Base-by-base conservation (phyloP, 2,329 filamentous ascomycete genomes). In the Colletotrichum shisoi region DNA sequence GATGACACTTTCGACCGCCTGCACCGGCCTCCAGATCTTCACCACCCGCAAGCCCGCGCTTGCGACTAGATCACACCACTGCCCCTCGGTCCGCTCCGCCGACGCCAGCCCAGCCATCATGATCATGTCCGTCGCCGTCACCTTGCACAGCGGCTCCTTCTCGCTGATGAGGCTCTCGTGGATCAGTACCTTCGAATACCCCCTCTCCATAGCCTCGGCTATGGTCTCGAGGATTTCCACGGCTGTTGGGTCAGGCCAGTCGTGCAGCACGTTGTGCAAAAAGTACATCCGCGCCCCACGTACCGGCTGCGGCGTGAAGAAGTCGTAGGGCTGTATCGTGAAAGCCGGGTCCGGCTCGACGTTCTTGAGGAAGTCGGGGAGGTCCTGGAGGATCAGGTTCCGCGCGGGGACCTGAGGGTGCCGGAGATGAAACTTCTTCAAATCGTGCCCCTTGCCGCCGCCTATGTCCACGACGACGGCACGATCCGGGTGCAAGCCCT, bases 301-400 rank as follows among this genome's bases (percentile, higher is more conserved):
- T 8, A 82, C 68, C 0, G 78, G 79, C 59, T 82, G 79, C 5
- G 76, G 73, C 0, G 73, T 76, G 62, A 81, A 78, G 67, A 80
- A 78, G 59, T 81, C 76, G 63, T 81, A 74, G 2, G 71, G 68
- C 58, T 73, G 71, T 3, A 72, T 68, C 4, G 71, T 69, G 53
- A 81, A 76, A 0, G 72, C 71, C 31, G 69, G 59, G 15, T 72
- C 48, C 0, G 70, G 58, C 3, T 69, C 60, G 6, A 75, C 64
- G n/a, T 73, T 71, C 7, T 71, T 70, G 2, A 80, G 53, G 1
- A 79, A 74, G 4, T 74, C 73, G 0, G 76, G 73, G 3, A 78
- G 66, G 46, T 79, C 76, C 63, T 78, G 73, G 3, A 81, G 70
- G 3, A 79, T 66, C 4, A 80, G 72, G 27, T 39, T 21, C 9